Evolutionary conservation across 2,329 filamentous ascomycete genomes (phyloP), one percentile per base, ranked within the genome.

Genomic region (Fusarium sp.): DNA sequence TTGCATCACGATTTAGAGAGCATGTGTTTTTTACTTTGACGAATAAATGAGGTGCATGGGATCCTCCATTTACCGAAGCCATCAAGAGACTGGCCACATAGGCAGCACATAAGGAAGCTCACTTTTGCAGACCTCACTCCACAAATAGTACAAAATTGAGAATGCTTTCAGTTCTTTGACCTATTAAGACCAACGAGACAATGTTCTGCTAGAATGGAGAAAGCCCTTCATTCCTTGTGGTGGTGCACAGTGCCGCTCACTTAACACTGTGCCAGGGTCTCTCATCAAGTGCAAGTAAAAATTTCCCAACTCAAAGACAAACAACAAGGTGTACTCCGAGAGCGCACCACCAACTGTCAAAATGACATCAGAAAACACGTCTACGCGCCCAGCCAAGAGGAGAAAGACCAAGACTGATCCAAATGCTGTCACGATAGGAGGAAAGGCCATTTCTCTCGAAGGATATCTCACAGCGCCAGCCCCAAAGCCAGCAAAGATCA

Each of bases 381-480:
- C 76, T 52, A 68, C 69, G 22, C 79, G 75, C 45, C 79, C 81
- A 5, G 65, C 81, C 16, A 86, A 85, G 73, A 84, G 80, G 72
- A 81, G 82, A 18, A 85, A 84, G 72, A 80, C 76, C 9, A 70
- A 71, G 60, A 76, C 79, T 22, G 78, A 71, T 62, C 71, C 77
- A 2, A 81, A 85, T 58, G 78, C 85, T 6, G 73, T 89, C 64
- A 86, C 80, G 27, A 83, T 89, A 37, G 86, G 87, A 16, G 82
- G 85, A 31, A 89, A 87, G 64, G 77, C 80, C 14, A 86, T 89
- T 27, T 87, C 85, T 0, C 75, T 89, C 1, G 84, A 85, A 27
- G 87, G 85, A 8, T 89, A 89, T 69, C 80, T 89, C 31, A 80
- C 77, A 57, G 82, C 81, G 57, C 83, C 82, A 73, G 80, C 79